Evolutionary conservation across 2,329 filamentous ascomycete species (phyloP), one percentile per base, ranked within the genome.

Genomic region (Rutstroemia sp.): DNA sequence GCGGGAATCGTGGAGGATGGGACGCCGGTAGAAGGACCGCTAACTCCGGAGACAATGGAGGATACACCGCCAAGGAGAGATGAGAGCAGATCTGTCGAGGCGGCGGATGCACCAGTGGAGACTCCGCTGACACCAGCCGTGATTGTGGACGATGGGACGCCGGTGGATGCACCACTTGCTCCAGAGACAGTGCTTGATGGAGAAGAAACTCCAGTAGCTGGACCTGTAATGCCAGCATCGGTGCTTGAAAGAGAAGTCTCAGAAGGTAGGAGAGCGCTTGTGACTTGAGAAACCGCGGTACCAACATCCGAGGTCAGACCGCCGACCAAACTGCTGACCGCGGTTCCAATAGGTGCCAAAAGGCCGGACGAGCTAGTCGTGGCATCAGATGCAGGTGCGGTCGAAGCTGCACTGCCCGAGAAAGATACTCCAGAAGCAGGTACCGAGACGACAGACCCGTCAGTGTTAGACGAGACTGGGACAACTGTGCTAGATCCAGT

Each of bases 401-500:
- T 49, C 3, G 45, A 19, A n/a, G 50, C 58, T 58, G 27, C 57
- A 39, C 57, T 57, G 23, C 60, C 50, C 42, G 59, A 59, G 17
- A 58, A 56, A 27, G 61, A 56, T 16, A 61, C 47, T 48, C 59
- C 61, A 27, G 60, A 52, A 17, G 52, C 38, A 49, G n/a, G 38
- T 14, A 44, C 56, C 42, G 55, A 17, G 12, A 59, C 56, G 19
- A 53, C 47, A 14, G 52, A 42, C 4, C 46, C 42, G 19, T 40
- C 16, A 9, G 38, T 46, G 36, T 57, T 49, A 5, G 56, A 52
- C 19, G 63, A 55, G 7, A 51, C 57, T 48, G 14, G 19, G 38
- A 38, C 7, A 5, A 45, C 19, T n/a, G 54, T 19, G 40, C 54
- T 51, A 30, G 54, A 51, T 10, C 48, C 40, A 7, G 60, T 61